These are phyloP conservation scores for Abrus precatorius DNA, from an alignment of 306 rosid species.

Conservation along the genomic window DNA sequence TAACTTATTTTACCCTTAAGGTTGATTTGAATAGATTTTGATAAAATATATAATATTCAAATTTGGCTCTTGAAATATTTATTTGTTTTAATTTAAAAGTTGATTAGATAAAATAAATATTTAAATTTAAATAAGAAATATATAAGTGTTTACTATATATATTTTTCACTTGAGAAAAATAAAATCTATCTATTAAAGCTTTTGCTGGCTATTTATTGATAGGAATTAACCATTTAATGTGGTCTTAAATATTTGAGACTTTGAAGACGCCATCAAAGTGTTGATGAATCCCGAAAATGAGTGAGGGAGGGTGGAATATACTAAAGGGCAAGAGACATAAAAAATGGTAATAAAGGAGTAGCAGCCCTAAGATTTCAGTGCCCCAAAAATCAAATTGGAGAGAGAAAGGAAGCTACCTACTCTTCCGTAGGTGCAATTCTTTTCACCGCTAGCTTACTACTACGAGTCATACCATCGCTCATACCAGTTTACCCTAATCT, in stretches of 20 bases:
- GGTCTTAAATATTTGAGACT: not conserved
- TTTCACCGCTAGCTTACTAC: conserved; percentile 39
- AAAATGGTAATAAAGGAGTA: conserved; percentile 54
- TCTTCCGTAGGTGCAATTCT: conserved; percentile 53
- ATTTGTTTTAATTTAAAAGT: too few species aligned
- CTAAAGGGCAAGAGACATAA: conserved; percentile 29
- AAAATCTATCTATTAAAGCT: too few species aligned
- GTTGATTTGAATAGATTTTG: too few species aligned
- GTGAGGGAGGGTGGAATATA: conserved; percentile 47
- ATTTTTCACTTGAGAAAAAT: too few species aligned
- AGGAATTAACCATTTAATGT: not conserved
- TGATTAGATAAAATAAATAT: too few species aligned
- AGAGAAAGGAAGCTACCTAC: conserved; percentile 42
- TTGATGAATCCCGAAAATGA: conserved; percentile 36
- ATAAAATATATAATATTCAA: too few species aligned
- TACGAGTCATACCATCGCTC: not conserved
- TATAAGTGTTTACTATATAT: too few species aligned
- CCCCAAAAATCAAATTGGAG: conserved; percentile 40
- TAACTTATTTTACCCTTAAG: too few species aligned
- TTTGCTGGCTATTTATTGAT: too few species aligned
- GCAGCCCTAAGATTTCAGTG: conserved; percentile 61
- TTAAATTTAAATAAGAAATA: too few species aligned
- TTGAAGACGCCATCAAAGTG: not conserved
- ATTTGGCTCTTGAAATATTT: too few species aligned
- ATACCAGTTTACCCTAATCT: conserved; percentile 29